Base-by-base conservation (phyloP, 2,329 filamentous ascomycete species). In the Fusarium mundagurra region DNA sequence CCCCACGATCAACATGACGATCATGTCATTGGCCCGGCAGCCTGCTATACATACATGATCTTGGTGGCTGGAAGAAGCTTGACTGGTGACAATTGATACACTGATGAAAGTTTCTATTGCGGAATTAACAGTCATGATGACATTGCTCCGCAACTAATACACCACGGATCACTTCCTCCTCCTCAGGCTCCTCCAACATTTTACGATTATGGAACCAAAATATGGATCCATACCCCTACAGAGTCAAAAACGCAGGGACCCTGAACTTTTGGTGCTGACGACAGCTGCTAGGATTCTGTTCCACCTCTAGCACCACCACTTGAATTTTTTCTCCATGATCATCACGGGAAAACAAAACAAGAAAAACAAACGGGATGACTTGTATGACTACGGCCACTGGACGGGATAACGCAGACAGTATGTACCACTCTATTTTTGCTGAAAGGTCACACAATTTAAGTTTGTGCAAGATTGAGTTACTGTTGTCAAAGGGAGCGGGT, bases 241-340 rank as follows among this genome's bases (percentile, higher is more conserved):
- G 18, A 53, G 27, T 45, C 47, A 50, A 58, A 64, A 64, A 53
- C 51, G 64, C 50, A 54, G 68, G 47, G 74, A 65, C 69, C 73
- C 60, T 69, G 60, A 69, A 50, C 47, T 51, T 59, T 66, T 68
- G 66, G 57, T 73, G 76, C 76, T 77, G 72, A 77, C 76, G 76
- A 78, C 76, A 77, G 67, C 66, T 68, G 55, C 72, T 60, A 24
- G 67, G 69, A 67, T 69, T 44, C 29, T 44, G 65, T 50, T 54
- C 72, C 61, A 63, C 62, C 67, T 66, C 65, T 67, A 68, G 61
- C 38, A 73, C 69, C 62, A 65, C 65, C 71, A 65, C 60, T 64
- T 48, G 59, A 57, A 14, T 59, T 69, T 53, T 71, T 34, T 51
- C 44, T 43, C 67, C 43, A 44, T 64, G 64, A 67, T 77, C 62